phyloP scores from a whole-genome alignment of 345 rosid species.

The Gynandropsis gynandra region DNA sequence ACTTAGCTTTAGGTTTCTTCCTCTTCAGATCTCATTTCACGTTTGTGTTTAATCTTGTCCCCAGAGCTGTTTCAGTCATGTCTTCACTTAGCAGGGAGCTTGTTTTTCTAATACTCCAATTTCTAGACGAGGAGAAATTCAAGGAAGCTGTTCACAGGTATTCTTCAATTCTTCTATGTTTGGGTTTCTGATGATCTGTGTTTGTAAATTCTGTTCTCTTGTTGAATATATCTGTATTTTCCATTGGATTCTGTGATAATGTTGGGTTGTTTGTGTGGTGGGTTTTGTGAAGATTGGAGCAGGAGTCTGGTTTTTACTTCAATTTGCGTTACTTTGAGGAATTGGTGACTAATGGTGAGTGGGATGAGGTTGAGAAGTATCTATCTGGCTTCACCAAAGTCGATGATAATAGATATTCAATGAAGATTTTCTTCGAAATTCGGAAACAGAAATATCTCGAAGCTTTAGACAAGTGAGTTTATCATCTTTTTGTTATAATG shows the following conservation, averaged over 20 bases:
- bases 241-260: slow-evolving; percentile 7
- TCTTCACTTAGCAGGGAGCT: slow-evolving; percentile 78
- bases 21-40: slow-evolving; percentile 27
- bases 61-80: slow-evolving; percentile 38
- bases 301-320: slow-evolving; percentile 81
- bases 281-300: slow-evolving; percentile 52
- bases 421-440: slow-evolving; percentile 87
- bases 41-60: slow-evolving; percentile 17
- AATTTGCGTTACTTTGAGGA: slow-evolving; percentile 83
- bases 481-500: slow-evolving; percentile 3
- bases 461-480: slow-evolving; percentile 73
- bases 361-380: slow-evolving; percentile 88
- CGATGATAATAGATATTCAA: slow-evolving; percentile 81
- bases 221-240: neutral
- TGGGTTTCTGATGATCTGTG: neutral
- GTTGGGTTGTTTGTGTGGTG: slow-evolving; percentile 6
- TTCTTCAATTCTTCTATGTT: neutral
- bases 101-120: slow-evolving; percentile 82
- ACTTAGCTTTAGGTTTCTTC: neutral
- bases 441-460: slow-evolving; percentile 90
- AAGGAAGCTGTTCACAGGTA: slow-evolving; percentile 75
- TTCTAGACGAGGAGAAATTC: slow-evolving; percentile 82
- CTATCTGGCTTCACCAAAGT: slow-evolving; percentile 73
- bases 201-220: neutral
- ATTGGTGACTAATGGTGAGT: slow-evolving; percentile 80